Conservation (phyloP, 805 yeast genomes). For the Sugiyamaella boreocaroliniensis region DNA sequence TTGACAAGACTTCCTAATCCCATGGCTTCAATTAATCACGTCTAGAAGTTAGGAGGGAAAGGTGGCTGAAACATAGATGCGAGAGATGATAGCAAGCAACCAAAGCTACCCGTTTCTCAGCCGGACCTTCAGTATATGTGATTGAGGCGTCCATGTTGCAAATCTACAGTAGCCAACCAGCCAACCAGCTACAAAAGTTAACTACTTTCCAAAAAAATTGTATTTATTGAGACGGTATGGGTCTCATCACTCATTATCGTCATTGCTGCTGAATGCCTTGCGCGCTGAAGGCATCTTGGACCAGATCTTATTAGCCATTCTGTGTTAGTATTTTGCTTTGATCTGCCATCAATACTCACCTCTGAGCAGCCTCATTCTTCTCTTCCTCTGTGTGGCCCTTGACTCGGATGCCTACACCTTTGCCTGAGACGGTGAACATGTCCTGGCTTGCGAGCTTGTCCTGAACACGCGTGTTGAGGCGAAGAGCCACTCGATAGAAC, state of each 20-base stretch:
- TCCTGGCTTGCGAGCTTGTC: constrained; percentile 12
- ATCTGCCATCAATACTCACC: constrained; percentile 5
- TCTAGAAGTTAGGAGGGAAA: not conserved
- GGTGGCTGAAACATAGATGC: too few species aligned
- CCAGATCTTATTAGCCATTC: constrained; percentile 3
- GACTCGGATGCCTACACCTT: constrained; percentile 16
- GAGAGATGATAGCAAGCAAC: too few species aligned
- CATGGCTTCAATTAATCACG: constrained; percentile 12
- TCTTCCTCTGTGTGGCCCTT: constrained; percentile 9
- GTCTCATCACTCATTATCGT: not conserved
- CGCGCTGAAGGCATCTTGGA: not conserved
- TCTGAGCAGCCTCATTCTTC: constrained; percentile 12
- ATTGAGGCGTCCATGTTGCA: too few species aligned
- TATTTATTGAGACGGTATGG: too few species aligned
- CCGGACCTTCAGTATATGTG: too few species aligned
- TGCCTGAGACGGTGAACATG: constrained; percentile 11
- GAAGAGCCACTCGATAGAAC: constrained; percentile 9
- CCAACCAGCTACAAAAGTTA: too few species aligned
- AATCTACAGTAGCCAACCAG: too few species aligned
- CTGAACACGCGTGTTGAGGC: constrained; percentile 10
- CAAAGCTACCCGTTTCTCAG: too few species aligned
- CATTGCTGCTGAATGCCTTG: not conserved
- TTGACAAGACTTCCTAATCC: constrained; percentile 24
- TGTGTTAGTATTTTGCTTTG: not conserved
- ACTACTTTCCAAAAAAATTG: too few species aligned